Base-by-base conservation (phyloP, 2,329 filamentous ascomycete species). In the Juglanconis juglandina region DNA sequence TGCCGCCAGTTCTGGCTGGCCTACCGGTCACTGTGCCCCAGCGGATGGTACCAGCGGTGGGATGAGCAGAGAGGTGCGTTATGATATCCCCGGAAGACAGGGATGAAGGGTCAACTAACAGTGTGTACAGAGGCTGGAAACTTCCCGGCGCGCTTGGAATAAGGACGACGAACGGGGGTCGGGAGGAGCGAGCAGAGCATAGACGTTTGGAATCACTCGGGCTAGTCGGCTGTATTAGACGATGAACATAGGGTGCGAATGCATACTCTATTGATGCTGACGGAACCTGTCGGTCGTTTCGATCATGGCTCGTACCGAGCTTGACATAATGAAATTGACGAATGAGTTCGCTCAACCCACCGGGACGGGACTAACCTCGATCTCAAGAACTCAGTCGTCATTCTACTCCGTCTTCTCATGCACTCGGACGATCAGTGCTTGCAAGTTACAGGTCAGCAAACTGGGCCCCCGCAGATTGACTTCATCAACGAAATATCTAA, bases 21-120 rank as follows among this genome's bases (percentile, higher is more conserved):
- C 71, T 99, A 96, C 85, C 89, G 91, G 78, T 97, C 95, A 69
- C 88, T 99, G 68, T 99, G 96, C 89, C 95, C 96, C 71, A 95
- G 90, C 77, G 86, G 87, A 73, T 99, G 95, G 95, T 89, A 90
- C 75, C 80, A 88, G 79, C 87, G 95, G 80, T 99, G 95, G 95
- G 94, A 99, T 75, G 91, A 95, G 73, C 95, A 98, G 84, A 90
- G 95, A 79, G 91, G 92, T 96, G 44, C 17, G 44, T 47, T 53
- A 58, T 6, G 35, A 17, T 5, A 48, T 17, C 44, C 4, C 44
- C 7, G n/a, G 11, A 39, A 39, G n/a, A 14, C 4, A 7, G 24
- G 17, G 17, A 24, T 2, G 24, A 44, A 34, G 34, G 7, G 11
- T 14, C 46, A 47, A 41, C 46, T 44, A 48, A 62, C 34, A 7